Base-by-base conservation (phyloP, 768 basidiomycete genomes). In the Mycena galopus region DNA sequence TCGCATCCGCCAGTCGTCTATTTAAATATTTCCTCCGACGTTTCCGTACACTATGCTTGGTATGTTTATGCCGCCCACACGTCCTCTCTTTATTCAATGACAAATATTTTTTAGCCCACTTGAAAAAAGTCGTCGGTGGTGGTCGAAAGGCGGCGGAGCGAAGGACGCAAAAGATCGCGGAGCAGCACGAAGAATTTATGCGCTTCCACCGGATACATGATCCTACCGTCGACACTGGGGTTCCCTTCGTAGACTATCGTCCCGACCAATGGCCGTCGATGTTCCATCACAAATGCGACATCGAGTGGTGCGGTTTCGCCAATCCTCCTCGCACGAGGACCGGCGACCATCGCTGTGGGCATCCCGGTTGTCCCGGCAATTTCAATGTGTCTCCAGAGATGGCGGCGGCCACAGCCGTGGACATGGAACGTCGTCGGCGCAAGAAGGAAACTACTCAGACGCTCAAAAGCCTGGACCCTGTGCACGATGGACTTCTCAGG, bases 221-320 rank as follows among this genome's bases (percentile, higher is more conserved):
- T 35, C 56, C 32, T 35, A 2, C 21, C 10, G 32, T 8, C 21
- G 5, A 57, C 56, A 23, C 19, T 11, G 21, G 32, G 11, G 32
- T 23, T n/a, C 37, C 62, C 21, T 57, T 32, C 17, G 53, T 23
- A 16, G 11, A 19, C 19, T 35, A 35, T 16, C 29, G n/a, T 8
- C 61, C 61, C 1, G 39, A 25, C 0, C 14, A 37, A 32, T 84
- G 83, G 83, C 83, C 83, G 23, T 83, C 83, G 11, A 77, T 77
- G 11, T 82, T 76, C 65, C 83, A 84, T 61, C 81, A 82, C 75
- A 84, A 81, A 65, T 84, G 83, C 39, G 79, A 78, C 59, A 78
- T 81, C 50, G 78, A 47, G 50, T 79, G 77, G n/a, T 84, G 83
- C 61, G 77, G 72, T 50, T 79, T 74, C 50, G 74, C 83, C 0